Evolutionary conservation across 805 yeast species (phyloP), one percentile per base, ranked within the genome.

Genomic region (Hanseniaspora occidentalis): DNA sequence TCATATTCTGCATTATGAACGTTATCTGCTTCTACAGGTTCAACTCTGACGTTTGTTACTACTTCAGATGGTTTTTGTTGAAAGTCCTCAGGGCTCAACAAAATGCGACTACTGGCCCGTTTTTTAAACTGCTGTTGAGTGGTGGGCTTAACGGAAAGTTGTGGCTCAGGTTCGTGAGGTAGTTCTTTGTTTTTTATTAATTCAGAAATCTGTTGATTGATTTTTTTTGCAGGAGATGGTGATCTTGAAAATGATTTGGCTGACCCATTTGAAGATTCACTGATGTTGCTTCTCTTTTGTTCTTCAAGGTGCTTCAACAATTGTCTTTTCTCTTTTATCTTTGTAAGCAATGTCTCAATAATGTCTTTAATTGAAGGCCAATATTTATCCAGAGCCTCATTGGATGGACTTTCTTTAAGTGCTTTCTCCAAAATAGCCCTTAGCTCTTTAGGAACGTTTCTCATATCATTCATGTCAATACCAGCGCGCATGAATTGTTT

Each of bases 381-480:
- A 54, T 79, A 89, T 46, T 70, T 59, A 47, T 88, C 95, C 42
- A 88, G 65, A 33, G 81, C 80, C 40, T 76, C 83, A 50, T 83
- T 94, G 3, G 92, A 78, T 0, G 95, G 94, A 9, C 78, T 74
- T 49, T 83, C 85, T 41, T 94, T 75, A 4, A 92, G 64, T 0
- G 97, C 94, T 37, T 78, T 78, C 53, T 92, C 98, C 35, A 92
- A 61, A 2, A 92, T 84, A 5, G 70, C 68, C 40, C 98, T 67
- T 26, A 92, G 64, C 11, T 79, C 75, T 43, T 73, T 78, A 0
- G 98, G 97, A 1, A 92, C 95, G 53, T 89, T 95, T 1, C 95
- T 92, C 21, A 92, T 64, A 54, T 85, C 95, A 10, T 78, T 65
- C 7, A 81, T 79, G 48, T 82, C 88, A 4, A 92, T 76, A 1